Evolutionary conservation across 371 early-diverging fungal genomes (phyloP), one percentile per base, ranked within the genome.

Genomic region (Mucor sp.): DNA sequence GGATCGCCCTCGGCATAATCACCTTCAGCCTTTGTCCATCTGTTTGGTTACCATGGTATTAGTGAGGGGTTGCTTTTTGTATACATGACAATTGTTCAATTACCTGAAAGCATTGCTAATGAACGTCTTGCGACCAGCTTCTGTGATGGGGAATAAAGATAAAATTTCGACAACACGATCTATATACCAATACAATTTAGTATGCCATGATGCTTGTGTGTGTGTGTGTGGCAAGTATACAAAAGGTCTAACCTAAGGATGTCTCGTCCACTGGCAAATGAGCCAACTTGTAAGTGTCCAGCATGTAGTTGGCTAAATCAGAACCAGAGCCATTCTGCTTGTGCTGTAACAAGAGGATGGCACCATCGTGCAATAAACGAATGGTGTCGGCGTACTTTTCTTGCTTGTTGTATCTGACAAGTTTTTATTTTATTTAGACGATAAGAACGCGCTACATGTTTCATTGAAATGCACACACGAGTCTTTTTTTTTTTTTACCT

Each of bases 321-420:
- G 91, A 82, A 11, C 94, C 97, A 55, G 91, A 91, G 50, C 94
- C 95, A 63, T 78, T 79, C 74, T 97, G 97, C 67, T 90, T 81
- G 76, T 91, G 89, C 66, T 90, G 83, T 68, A 94, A 80, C 61
- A 97, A 85, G 27, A 89, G 85, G 41, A 87, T 71, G 2, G 94
- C 90, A 15, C 94, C 95, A 72, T 94, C 84, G 75, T 86, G 84
- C 35, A 96, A 78, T 9, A 97, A 84, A 14, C 89, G 87, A 58
- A 94, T 87, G 3, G 96, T 94, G 48, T 91, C 90, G 57, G 73
- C 76, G 68, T 87, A 84, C 71, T 93, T 93, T 57, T 91, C 87
- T 64, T 94, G 93, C 76, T 95, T 95, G 37, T 95, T 82, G 63
- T 90, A 91, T 71, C 95, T 94, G 60, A 17, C 47, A 23, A 50